These are phyloP conservation scores for Cystobasidium onofrii DNA, from an alignment of 768 basidiomycete species.

Conservation along the genomic window DNA sequence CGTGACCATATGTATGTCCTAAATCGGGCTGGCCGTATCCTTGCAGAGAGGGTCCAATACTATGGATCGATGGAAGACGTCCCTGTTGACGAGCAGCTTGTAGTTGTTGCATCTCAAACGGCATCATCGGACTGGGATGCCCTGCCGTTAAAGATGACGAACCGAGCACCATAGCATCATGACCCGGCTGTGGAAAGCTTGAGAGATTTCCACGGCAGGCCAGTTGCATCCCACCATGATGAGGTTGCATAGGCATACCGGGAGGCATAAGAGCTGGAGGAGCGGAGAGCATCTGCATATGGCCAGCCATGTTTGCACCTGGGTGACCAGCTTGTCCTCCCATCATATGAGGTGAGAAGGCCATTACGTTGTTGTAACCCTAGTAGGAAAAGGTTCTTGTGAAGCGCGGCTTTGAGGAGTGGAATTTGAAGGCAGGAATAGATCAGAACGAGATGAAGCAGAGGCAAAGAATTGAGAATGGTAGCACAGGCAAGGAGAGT, in stretches of 20 bases:
- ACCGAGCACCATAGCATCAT: background rate
- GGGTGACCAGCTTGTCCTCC: background rate
- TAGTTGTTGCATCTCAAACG: background rate
- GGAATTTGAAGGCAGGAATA: too few relatives aligned
- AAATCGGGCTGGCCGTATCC: background rate
- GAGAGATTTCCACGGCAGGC: background rate
- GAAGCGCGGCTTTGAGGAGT: too few relatives aligned
- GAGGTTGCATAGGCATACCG: background rate
- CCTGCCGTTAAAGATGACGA: background rate
- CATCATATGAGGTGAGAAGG: background rate
- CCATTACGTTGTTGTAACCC: background rate
- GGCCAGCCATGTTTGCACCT: background rate
- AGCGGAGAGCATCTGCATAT: background rate
- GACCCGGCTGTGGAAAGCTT: background rate
- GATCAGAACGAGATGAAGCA: background rate
- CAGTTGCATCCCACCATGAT: background rate
- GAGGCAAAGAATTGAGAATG: background rate
- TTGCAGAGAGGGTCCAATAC: background rate
- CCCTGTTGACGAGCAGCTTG: background rate
- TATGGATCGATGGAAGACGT: background rate
- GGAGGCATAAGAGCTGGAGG: background rate
- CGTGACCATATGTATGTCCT: background rate
- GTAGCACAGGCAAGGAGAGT: background rate
- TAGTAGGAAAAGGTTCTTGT: background rate
- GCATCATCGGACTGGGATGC: conserved; percentile 1